Conservation (phyloP, 192 early-diverging fungal genomes). For the Polychytrium aggregatum region DNA sequence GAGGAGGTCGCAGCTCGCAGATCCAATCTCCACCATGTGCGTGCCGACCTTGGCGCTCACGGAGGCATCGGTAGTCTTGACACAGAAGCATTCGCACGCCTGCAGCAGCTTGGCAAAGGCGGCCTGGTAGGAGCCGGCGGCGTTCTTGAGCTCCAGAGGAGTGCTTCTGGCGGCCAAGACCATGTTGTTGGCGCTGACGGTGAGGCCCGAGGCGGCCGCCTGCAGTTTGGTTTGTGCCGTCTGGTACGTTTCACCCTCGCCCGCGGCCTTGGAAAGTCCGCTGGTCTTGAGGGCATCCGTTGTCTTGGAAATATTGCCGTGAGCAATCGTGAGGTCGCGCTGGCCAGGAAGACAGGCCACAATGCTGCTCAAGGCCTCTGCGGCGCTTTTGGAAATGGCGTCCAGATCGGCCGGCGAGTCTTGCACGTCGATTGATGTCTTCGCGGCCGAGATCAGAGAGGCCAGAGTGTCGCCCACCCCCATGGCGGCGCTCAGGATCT, state of each 20-base stretch:
- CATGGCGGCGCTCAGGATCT: slow-evolving; percentile 19
- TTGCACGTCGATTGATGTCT: too few species aligned
- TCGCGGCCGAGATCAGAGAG: slow-evolving; percentile 17
- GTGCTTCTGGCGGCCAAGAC: slow-evolving; percentile 12
- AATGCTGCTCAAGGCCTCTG: not conserved
- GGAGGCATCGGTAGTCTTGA: slow-evolving; percentile 5
- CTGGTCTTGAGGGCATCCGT: not conserved
- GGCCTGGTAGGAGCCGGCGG: slow-evolving; percentile 9
- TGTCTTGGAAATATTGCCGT: too few species aligned
- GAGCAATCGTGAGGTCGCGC: too few species aligned
- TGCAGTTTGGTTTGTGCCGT: slow-evolving; percentile 27
- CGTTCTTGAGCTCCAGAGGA: slow-evolving; percentile 24
- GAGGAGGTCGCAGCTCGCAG: slow-evolving; percentile 8
- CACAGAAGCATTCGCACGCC: slow-evolving; percentile 10
- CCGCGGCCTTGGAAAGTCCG: not conserved
- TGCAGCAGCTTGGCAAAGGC: slow-evolving; percentile 23
- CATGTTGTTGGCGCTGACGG: slow-evolving; percentile 22
- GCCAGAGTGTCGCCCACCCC: slow-evolving; percentile 19
- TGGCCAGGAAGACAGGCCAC: too few species aligned
- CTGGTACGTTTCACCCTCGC: slow-evolving; percentile 7
- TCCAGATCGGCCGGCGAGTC: too few species aligned
- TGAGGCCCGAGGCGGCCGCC: slow-evolving; percentile 16
- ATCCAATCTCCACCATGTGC: slow-evolving; percentile 5
- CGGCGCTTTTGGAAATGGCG: too few species aligned
- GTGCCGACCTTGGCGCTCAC: slow-evolving; percentile 4